Percentiles rank a stretch among this genome's conserved stretches.
phyloP scores from a whole-genome alignment of 208 protist species.

The Strigomonas culicis region DNA sequence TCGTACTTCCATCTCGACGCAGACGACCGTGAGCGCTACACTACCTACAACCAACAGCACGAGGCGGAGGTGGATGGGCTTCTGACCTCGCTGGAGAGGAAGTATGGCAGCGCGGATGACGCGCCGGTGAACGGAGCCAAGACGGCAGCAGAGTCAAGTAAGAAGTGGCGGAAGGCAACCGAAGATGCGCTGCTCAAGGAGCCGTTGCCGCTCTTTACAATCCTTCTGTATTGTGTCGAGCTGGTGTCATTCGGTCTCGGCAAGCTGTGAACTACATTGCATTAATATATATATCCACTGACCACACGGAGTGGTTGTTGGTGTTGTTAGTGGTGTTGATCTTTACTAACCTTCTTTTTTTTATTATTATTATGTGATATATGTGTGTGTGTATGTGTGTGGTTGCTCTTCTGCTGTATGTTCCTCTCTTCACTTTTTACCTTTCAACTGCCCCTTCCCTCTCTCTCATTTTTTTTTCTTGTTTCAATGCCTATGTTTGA shows the following conservation, averaged over 20 bases:
- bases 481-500: neutral
- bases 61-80: no score
- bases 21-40: no score
- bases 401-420: neutral
- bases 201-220: slow-evolving; percentile 1
- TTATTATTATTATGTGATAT: neutral
- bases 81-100: no score
- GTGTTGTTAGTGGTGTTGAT: neutral
- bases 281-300: no score
- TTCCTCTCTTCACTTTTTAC: neutral
- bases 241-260: neutral
- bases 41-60: no score
- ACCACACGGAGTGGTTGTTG: no score
- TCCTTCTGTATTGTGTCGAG: slow-evolving; percentile 4
- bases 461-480: slow-evolving; percentile 8
- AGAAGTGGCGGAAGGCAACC: neutral
- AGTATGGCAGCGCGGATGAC: no score
- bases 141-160: no score
- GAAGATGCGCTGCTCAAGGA: slow-evolving; percentile 9
- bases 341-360: neutral
- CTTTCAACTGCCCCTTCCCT: neutral
- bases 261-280: slow-evolving; percentile 16
- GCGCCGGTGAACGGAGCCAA: no score
- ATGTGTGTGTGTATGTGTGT: no score
- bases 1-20: no score